Evolutionary conservation across 2,329 filamentous ascomycete species (phyloP).

Genomic region (Grosmannia clavigera): DNA sequence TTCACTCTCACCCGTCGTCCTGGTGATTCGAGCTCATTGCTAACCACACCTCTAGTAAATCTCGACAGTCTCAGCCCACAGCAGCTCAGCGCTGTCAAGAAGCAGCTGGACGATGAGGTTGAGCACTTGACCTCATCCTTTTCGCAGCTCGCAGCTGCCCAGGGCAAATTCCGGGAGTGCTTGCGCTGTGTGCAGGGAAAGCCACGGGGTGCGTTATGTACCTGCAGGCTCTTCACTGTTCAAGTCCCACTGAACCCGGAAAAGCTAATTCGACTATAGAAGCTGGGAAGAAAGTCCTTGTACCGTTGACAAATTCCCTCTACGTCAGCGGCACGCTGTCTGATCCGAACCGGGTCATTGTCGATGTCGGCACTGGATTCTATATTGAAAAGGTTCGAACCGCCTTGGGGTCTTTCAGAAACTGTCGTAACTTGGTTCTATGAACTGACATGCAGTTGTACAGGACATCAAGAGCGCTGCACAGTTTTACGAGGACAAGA

Average conservation of each 20-base stretch:
- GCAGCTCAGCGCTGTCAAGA: slow-evolving; percentile 84
- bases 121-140: slow-evolving; percentile 89
- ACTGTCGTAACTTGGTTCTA: neutral
- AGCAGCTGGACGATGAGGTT: slow-evolving; percentile 90
- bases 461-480: slow-evolving; percentile 41
- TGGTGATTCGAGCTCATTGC: neutral
- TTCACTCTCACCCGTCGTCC: neutral
- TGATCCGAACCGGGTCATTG: slow-evolving; percentile 64
- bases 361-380: slow-evolving; percentile 90
- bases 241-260: neutral
- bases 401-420: neutral
- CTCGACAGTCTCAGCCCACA: slow-evolving; percentile 68
- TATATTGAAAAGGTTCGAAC: slow-evolving; percentile 73
- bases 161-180: slow-evolving; percentile 86
- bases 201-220: slow-evolving; percentile 9
- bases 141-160: slow-evolving; percentile 76
- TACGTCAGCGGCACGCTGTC: slow-evolving; percentile 80
- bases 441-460: neutral
- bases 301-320: slow-evolving; percentile 88
- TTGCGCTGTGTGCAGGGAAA: slow-evolving; percentile 55
- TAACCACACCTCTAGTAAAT: slow-evolving; percentile 29
- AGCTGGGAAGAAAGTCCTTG: slow-evolving; percentile 50
- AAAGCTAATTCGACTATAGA: slow-evolving; percentile 1
- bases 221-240: neutral
- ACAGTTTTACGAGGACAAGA: slow-evolving; percentile 44